A percentile compares a stretch with the other conserved stretches of the same genome.
These are phyloP conservation scores for Jimgerdemannia flammicorona DNA, from an alignment of 192 early-diverging fungal genomes.

Conservation along the genomic window DNA sequence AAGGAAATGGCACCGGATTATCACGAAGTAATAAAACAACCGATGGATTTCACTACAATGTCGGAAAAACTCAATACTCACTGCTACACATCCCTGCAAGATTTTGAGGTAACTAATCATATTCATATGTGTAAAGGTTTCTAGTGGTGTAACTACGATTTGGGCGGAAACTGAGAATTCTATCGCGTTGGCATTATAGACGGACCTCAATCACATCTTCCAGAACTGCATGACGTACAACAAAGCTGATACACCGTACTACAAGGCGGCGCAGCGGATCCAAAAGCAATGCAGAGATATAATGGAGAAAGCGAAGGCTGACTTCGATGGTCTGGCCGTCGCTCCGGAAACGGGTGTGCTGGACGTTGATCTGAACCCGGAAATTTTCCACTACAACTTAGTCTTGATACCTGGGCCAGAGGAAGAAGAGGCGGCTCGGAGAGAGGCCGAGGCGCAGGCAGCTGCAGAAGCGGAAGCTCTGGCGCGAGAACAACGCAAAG, in stretches of 20 bases:
- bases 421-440: constrained; percentile 2
- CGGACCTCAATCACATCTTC: constrained; percentile 68
- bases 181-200: constrained; percentile 26
- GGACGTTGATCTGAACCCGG: constrained; percentile 37
- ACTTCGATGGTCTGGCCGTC: constrained; percentile 36
- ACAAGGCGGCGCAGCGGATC: constrained; percentile 56
- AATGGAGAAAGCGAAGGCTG: constrained; percentile 36
- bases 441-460: constrained; percentile 10
- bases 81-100: constrained; percentile 53
- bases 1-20: constrained; percentile 72
- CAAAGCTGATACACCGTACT: constrained; percentile 66
- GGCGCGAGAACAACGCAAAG: constrained; percentile 17
- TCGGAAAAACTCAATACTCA: constrained; percentile 47
- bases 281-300: constrained; percentile 32
- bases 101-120: constrained; percentile 46
- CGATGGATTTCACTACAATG: constrained; percentile 80
- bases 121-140: neutral
- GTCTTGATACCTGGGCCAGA: constrained; percentile 4
- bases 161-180: too few relatives aligned
- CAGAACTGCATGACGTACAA: constrained; percentile 77
- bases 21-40: constrained; percentile 55
- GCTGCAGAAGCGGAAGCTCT: constrained; percentile 6
- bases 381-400: constrained; percentile 48
- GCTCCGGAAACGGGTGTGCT: constrained; percentile 36
- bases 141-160: too few relatives aligned